Conservation (phyloP, 2,329 filamentous ascomycete genomes). For the Aureobasidium sp. region DNA sequence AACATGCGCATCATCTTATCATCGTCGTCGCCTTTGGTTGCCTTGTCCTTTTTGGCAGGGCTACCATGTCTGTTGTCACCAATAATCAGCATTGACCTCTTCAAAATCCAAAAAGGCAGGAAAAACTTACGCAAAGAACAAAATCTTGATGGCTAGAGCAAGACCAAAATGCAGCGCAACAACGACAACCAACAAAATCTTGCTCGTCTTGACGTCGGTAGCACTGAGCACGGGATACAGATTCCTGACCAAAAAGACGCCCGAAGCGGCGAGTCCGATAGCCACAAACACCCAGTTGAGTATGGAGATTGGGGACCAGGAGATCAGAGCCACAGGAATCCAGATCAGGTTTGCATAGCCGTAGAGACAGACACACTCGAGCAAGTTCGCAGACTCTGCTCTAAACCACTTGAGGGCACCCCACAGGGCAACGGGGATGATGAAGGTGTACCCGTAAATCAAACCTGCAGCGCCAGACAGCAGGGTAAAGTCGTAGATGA, state of each 20-base stretch:
- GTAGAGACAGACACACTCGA: conserved; percentile 94
- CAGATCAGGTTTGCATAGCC: conserved; percentile 96
- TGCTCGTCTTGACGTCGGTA: conserved; percentile 86
- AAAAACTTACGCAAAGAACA: conserved; percentile 70
- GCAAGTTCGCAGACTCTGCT: conserved; percentile 81
- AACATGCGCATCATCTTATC: conserved; percentile 6
- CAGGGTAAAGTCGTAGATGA: conserved; percentile 85
- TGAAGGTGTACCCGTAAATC: conserved; percentile 83
- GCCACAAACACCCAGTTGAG: conserved; percentile 93
- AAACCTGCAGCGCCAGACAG: conserved; percentile 85
- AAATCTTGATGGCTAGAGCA: conserved; percentile 86
- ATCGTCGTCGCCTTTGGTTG: neutral
- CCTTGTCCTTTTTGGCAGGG: conserved; percentile 13
- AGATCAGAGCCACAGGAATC: conserved; percentile 88
- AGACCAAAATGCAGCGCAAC: conserved; percentile 82
- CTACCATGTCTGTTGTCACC: conserved; percentile 1
- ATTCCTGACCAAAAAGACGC: conserved; percentile 77
- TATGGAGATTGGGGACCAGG: conserved; percentile 73
- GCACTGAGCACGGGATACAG: conserved; percentile 84
- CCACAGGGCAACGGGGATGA: conserved; percentile 82
- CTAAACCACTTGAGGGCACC: conserved; percentile 90
- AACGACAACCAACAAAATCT: conserved; percentile 76
- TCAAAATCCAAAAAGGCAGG: too few species aligned
- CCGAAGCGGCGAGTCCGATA: conserved; percentile 75
- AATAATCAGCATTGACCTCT: too few species aligned